Percentiles rank a stretch among this genome's conserved stretches.
These are phyloP conservation scores for Lumnitzera racemosa DNA, from an alignment of 345 rosid genomes.

Conservation along the genomic window DNA sequence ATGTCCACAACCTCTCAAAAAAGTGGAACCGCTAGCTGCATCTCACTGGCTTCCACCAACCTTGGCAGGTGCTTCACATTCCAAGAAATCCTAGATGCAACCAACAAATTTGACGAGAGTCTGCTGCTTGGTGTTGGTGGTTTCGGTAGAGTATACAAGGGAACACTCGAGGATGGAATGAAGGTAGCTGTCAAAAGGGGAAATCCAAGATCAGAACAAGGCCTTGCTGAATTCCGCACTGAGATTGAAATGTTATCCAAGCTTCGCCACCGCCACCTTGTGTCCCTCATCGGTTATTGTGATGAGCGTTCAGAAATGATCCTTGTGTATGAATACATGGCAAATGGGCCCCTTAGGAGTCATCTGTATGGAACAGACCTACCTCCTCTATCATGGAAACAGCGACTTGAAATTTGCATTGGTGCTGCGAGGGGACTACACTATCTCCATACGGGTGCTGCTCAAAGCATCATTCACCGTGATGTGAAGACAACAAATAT, in stretches of 20 bases:
- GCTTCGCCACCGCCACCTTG: conserved; percentile 94
- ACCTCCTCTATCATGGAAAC: conserved; percentile 86
- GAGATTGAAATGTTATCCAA: conserved; percentile 98
- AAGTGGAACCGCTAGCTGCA: conserved; percentile 83
- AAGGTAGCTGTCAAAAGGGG: conserved; percentile 96
- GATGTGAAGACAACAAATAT: conserved; percentile 98
- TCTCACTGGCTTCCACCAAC: conserved; percentile 68
- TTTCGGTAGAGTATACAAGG: conserved; percentile 89
- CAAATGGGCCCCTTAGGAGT: conserved; percentile 94
- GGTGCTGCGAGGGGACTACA: conserved; percentile 98
- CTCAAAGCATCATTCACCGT: conserved; percentile 95
- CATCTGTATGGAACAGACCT: conserved; percentile 93
- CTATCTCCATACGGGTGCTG: conserved; percentile 97
- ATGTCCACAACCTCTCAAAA: conserved; percentile 80
- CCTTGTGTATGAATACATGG: conserved; percentile 95
- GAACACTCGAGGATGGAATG: conserved; percentile 84
- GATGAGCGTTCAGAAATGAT: conserved; percentile 97
- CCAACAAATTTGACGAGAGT: conserved; percentile 86
- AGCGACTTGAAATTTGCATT: conserved; percentile 90
- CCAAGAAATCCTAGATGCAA: conserved; percentile 88
- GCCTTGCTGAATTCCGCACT: conserved; percentile 93
- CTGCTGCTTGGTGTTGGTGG: conserved; percentile 96
- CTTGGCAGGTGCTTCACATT: conserved; percentile 78
- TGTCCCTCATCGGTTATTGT: conserved; percentile 94
- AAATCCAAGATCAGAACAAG: conserved; percentile 98